Conservation (phyloP, 2,329 filamentous ascomycete species). For the Blastomyces emzantsi region DNA sequence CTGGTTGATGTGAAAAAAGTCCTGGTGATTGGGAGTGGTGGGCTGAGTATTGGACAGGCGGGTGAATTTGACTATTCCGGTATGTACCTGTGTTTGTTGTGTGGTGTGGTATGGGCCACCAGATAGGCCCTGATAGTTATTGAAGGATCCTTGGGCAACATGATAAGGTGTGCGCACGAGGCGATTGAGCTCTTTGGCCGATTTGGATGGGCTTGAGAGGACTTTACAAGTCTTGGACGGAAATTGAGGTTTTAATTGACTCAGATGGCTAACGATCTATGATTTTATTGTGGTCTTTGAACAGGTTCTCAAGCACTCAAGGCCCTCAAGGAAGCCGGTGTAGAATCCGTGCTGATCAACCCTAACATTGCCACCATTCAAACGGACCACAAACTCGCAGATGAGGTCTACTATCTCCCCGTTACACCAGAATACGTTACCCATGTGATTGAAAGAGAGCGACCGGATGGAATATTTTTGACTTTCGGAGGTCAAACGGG, state of each 20-base stretch:
- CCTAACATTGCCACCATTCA: slow-evolving; percentile 98
- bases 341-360: slow-evolving; percentile 88
- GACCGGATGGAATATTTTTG: slow-evolving; percentile 92
- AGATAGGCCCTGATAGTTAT: no score
- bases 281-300: slow-evolving; percentile 6
- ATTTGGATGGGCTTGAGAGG: neutral
- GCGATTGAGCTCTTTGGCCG: neutral
- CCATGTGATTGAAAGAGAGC: slow-evolving; percentile 93
- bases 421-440: slow-evolving; percentile 96
- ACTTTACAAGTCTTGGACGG: neutral
- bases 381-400: slow-evolving; percentile 89
- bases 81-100: slow-evolving; percentile 40
- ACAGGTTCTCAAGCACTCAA: slow-evolving; percentile 91
- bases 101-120: no score
- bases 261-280: neutral
- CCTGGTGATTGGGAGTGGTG: slow-evolving; percentile 89
- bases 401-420: slow-evolving; percentile 96
- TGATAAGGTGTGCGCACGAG: neutral
- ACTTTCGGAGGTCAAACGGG: slow-evolving; percentile 97
- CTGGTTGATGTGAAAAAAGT: slow-evolving; percentile 93
- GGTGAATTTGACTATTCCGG: slow-evolving; percentile 99
- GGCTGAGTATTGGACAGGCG: slow-evolving; percentile 91
- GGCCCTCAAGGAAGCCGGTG: slow-evolving; percentile 89
- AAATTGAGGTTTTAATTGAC: neutral
- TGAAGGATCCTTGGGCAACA: neutral